Evolutionary conservation across 495 filamentous ascomycete species (phyloP).

Genomic region (Echria macrotheca): DNA sequence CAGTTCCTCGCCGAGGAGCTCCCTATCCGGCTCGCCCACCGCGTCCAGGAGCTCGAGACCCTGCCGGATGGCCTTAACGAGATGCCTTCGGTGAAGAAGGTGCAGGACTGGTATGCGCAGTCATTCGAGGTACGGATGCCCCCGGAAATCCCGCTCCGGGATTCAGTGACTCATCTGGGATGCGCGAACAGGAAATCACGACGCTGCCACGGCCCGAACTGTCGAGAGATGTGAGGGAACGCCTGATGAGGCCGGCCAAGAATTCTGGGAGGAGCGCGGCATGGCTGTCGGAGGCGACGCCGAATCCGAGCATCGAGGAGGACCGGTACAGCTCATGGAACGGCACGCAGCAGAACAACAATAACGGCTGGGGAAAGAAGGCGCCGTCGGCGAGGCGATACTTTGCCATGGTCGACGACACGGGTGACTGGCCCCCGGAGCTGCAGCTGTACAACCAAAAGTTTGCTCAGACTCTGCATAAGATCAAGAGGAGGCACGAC

Average conservation of each 20-base stretch:
- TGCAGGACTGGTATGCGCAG: conserved; percentile 98
- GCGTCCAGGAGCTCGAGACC: conserved; percentile 85
- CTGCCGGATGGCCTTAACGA: conserved; percentile 97
- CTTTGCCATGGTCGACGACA: conserved; percentile 86
- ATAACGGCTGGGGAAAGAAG: conserved; percentile 49
- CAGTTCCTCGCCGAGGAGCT: conserved; percentile 98
- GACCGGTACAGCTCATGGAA: conserved; percentile 82
- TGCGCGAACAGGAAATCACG: conserved; percentile 71
- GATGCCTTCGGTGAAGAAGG: conserved; percentile 94
- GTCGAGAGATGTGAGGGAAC: conserved; percentile 67
- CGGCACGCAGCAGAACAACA: conserved; percentile 17
- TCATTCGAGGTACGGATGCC: conserved; percentile 80
- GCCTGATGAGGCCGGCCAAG: conserved; percentile 68
- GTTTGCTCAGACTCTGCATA: conserved; percentile 77
- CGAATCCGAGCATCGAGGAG: conserved; percentile 82
- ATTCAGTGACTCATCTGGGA: conserved; percentile 19
- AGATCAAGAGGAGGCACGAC: conserved; percentile 94
- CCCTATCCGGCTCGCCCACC: conserved; percentile 91
- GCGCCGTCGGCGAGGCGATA: conserved; percentile 63
- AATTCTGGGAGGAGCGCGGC: conserved; percentile 51
- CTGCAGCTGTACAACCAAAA: conserved; percentile 88
- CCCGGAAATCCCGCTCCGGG: not conserved
- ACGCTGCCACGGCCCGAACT: conserved; percentile 72
- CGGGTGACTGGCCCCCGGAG: conserved; percentile 87
- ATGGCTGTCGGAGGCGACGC: conserved; percentile 73